A percentile compares a stretch with the other conserved stretches of the same genome.
phyloP scores from a whole-genome alignment of 140 eudicot species.

The Cichorium intybus region DNA sequence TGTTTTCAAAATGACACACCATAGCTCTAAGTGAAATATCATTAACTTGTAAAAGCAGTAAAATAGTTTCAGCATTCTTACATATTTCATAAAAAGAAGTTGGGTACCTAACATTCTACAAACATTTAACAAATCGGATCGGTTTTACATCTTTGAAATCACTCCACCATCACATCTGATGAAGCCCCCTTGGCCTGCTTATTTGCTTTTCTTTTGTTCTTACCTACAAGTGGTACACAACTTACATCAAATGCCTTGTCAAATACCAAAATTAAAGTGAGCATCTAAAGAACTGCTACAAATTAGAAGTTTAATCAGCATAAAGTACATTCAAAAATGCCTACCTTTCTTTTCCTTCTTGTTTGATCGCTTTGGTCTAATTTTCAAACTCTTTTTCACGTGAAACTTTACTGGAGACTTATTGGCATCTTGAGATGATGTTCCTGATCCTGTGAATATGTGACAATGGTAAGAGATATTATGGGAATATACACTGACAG shows the following conservation, averaged over 20 bases:
- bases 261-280: not conserved
- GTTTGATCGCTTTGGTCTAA: conserved; percentile 45
- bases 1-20: too few relatives aligned
- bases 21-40: not conserved
- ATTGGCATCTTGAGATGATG: conserved; percentile 45
- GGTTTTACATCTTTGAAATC: conserved; percentile 11
- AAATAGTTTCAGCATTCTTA: conserved; percentile 23
- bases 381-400: conserved; percentile 72
- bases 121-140: conserved; percentile 16
- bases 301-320: not conserved
- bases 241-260: not conserved
- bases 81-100: conserved; percentile 13
- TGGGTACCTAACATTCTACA: conserved; percentile 12
- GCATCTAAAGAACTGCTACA: not conserved
- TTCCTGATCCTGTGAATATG: conserved; percentile 25
- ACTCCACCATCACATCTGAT: conserved; percentile 71
- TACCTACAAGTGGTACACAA: conserved; percentile 38
- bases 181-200: conserved; percentile 35
- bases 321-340: not conserved
- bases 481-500: not conserved
- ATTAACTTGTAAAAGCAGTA: conserved; percentile 13
- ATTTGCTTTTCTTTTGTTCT: conserved; percentile 37
- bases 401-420: conserved; percentile 54
- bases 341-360: conserved; percentile 63
- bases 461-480: conserved; percentile 4